Percentiles rank a stretch among this genome's conserved stretches.
Conservation (phyloP, 2,329 filamentous ascomycete species). For the Ophiobolus disseminans region DNA sequence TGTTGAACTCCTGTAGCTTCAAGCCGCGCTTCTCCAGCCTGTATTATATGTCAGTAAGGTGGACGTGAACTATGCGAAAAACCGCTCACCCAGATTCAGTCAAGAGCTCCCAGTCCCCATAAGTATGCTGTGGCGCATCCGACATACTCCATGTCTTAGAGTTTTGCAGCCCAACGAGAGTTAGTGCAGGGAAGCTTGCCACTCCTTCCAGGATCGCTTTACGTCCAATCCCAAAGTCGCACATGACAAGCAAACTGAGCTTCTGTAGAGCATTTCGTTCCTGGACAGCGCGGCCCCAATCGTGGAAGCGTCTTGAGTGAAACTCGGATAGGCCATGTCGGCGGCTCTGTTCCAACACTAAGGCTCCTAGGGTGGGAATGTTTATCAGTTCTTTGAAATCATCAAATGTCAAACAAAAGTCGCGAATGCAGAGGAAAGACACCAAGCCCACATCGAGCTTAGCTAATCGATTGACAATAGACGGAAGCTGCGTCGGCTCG, state of each 20-base stretch:
- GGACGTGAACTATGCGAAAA: no score
- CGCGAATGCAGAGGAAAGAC: constrained; percentile 26
- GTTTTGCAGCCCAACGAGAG: constrained; percentile 19
- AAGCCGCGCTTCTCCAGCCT: neutral
- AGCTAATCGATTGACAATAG: constrained; percentile 19
- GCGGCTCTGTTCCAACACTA: constrained; percentile 19
- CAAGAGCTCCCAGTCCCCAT: constrained; percentile 7
- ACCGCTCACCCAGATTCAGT: neutral
- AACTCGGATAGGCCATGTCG: neutral
- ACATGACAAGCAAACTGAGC: constrained; percentile 23
- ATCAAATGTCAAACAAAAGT: constrained; percentile 10
- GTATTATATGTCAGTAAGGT: neutral
- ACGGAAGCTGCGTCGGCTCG: constrained; percentile 13
- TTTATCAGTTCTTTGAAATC: constrained; percentile 25
- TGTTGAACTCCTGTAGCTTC: neutral
- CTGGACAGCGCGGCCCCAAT: constrained; percentile 27
- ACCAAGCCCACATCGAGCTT: constrained; percentile 20
- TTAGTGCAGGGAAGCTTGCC: constrained; percentile 20
- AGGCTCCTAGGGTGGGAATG: constrained; percentile 24
- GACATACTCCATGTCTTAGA: constrained; percentile 1
- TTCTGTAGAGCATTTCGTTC: constrained; percentile 26
- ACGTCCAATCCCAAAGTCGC: constrained; percentile 10
- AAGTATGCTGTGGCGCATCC: neutral
- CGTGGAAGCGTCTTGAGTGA: constrained; percentile 13
- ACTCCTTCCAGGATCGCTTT: constrained; percentile 11